phyloP scores from a whole-genome alignment of 1,284 basidiomycete species.

The Puccinia coronata region DNA sequence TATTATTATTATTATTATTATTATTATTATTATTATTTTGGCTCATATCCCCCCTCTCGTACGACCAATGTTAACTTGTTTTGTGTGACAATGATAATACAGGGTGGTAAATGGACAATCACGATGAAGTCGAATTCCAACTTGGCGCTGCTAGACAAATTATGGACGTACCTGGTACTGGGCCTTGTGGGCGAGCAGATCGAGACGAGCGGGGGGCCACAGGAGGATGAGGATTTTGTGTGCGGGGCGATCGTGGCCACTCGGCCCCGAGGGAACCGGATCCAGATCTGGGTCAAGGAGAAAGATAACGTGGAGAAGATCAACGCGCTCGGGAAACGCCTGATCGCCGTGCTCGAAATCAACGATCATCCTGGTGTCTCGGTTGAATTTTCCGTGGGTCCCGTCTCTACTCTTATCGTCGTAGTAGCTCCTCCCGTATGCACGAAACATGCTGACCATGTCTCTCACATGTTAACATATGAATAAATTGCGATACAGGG shows the following conservation, averaged over 20 bases:
- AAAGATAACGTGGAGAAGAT: constrained; percentile 79
- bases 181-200: constrained; percentile 86
- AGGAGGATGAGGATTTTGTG: constrained; percentile 24
- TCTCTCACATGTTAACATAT: not conserved
- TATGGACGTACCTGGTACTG: constrained; percentile 88
- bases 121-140: constrained; percentile 75
- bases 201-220: constrained; percentile 61
- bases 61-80: constrained; percentile 5
- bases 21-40: not conserved
- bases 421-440: too few relatives aligned
- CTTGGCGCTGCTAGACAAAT: constrained; percentile 74
- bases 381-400: constrained; percentile 33
- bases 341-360: constrained; percentile 77
- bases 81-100: not conserved
- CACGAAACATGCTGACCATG: not conserved
- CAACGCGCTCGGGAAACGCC: constrained; percentile 77
- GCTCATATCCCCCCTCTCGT: not conserved
- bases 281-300: constrained; percentile 81
- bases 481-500: not conserved
- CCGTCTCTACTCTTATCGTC: not conserved
- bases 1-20: not conserved
- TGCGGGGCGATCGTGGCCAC: constrained; percentile 71
- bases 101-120: constrained; percentile 88
- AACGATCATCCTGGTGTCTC: constrained; percentile 62
- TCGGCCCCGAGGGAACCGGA: constrained; percentile 80